Conservation (phyloP, 2,329 filamentous ascomycete genomes). For the Clathrospora elynae region DNA sequence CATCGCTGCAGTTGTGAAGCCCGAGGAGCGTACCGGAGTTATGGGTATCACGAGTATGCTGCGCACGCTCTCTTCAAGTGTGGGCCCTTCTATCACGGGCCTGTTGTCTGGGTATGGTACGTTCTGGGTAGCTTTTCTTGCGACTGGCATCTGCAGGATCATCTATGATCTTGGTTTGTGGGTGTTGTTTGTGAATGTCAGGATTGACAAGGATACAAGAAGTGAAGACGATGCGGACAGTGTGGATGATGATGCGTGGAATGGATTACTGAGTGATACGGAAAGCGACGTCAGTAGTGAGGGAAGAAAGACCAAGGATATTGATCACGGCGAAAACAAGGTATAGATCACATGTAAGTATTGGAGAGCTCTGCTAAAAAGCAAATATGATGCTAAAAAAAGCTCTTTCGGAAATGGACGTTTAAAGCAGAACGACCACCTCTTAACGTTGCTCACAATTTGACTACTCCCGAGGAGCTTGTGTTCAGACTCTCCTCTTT, state of each 20-base stretch:
- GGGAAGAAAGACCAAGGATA: constrained; percentile 32
- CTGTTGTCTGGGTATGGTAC: constrained; percentile 39
- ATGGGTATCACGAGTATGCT: constrained; percentile 70
- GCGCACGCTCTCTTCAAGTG: constrained; percentile 63
- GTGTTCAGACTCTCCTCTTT: constrained; percentile 19
- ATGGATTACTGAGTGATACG: constrained; percentile 38
- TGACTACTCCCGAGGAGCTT: background rate
- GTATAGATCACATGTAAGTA: no score
- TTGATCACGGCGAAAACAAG: constrained; percentile 16
- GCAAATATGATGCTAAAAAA: no score
- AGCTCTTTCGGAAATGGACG: no score
- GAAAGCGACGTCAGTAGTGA: constrained; percentile 32
- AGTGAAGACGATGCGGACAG: constrained; percentile 28
- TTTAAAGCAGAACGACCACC: no score
- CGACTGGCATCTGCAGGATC: constrained; percentile 43
- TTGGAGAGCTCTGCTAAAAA: no score
- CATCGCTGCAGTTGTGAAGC: constrained; percentile 68
- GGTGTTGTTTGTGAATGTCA: constrained; percentile 47
- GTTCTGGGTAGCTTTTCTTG: constrained; percentile 49
- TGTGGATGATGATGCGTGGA: constrained; percentile 36
- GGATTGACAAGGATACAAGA: constrained; percentile 28
- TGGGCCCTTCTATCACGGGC: constrained; percentile 48
- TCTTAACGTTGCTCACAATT: no score
- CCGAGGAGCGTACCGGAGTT: constrained; percentile 69
- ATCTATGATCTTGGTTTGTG: constrained; percentile 48